A percentile compares a stretch with the other conserved stretches of the same genome.
phyloP scores from a whole-genome alignment of 176 grass and related monocot species.

The Typha latifolia region DNA sequence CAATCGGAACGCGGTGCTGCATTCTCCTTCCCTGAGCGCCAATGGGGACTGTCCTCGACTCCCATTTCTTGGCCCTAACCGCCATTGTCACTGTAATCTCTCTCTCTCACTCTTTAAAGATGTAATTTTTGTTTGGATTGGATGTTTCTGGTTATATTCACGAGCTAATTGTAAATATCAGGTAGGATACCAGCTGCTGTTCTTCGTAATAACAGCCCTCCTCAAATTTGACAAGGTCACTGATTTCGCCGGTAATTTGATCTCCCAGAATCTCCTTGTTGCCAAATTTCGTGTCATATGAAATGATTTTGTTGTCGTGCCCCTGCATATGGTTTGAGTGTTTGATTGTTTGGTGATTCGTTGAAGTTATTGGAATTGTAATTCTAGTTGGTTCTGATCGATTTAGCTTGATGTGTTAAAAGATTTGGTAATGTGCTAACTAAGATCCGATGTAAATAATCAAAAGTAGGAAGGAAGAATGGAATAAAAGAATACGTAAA shows the following conservation, averaged over 20 bases:
- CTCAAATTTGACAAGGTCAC: constrained; percentile 89
- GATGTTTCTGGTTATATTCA: neutral
- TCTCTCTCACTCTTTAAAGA: neutral
- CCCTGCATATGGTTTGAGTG: no score
- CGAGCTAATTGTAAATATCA: constrained; percentile 16
- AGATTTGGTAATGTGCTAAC: no score
- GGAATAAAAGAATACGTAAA: no score
- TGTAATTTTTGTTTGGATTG: neutral
- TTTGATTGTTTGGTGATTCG: no score
- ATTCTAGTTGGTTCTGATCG: no score
- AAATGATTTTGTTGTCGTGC: no score
- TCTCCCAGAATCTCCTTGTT: neutral
- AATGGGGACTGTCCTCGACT: constrained; percentile 86
- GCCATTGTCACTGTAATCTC: constrained; percentile 73
- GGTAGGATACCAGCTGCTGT: constrained; percentile 85
- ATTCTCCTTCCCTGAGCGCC: neutral
- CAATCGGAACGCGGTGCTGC: neutral
- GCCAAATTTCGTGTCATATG: neutral
- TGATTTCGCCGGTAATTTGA: constrained; percentile 74
- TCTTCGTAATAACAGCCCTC: constrained; percentile 91
- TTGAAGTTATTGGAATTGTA: no score
- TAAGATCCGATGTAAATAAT: no score
- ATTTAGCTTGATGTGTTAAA: no score
- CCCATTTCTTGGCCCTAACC: constrained; percentile 83
- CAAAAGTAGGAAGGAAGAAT: no score